Base-by-base conservation (phyloP, 2,329 filamentous ascomycete genomes). In the Neofusicoccum sp. region DNA sequence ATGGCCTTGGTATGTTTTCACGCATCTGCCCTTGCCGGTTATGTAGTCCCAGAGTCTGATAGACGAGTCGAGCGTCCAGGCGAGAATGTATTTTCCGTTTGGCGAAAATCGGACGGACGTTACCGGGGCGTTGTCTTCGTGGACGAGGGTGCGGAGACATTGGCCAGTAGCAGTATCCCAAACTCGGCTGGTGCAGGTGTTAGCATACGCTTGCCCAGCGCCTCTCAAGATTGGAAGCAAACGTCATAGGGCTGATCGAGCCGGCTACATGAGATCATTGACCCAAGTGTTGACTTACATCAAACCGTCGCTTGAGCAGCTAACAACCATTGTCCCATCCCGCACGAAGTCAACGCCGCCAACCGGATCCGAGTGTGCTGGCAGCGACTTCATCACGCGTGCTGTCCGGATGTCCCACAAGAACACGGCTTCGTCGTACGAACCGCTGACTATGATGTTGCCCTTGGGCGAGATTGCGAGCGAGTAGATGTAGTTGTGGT, bases 1-100 rank as follows among this genome's bases (percentile, higher is more conserved):
- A 70, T 98, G 95, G 0, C 95, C 95, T 73, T 97, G 92, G 75
- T 98, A 99, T 12, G 95, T 99, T 81, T 99, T 99, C 69, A 96
- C 89, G 67, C 95, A 95, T 30, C 87, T 86, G 6, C 93, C 93
- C 38, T 92, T 87, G 3, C 93, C 93, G 24, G 91, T 86, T 7
- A 96, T 89, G 72, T 98, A 99, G 74, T 97, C 90, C 95, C 95
- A 99, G 24, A 99, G 80, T 2, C 95, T 87, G 48, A 99, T 84
- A 71, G 90, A 93, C 63, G 88, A 90, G 78, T 99, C 95, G 65
- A 97, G 83, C 64, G 91, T 96, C 75, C 90, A 96, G 11, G 95
- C 93, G 2, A 98, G 84, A 59, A 99, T 89, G 71, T 90, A 97
- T 65, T 90, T 92, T 16, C 95, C 93, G 71, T 99, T 99, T 3